Percentiles rank a stretch among this genome's conserved stretches.
Conservation (phyloP, 2,329 filamentous ascomycete genomes). For the Atkinsonella hypoxylon region DNA sequence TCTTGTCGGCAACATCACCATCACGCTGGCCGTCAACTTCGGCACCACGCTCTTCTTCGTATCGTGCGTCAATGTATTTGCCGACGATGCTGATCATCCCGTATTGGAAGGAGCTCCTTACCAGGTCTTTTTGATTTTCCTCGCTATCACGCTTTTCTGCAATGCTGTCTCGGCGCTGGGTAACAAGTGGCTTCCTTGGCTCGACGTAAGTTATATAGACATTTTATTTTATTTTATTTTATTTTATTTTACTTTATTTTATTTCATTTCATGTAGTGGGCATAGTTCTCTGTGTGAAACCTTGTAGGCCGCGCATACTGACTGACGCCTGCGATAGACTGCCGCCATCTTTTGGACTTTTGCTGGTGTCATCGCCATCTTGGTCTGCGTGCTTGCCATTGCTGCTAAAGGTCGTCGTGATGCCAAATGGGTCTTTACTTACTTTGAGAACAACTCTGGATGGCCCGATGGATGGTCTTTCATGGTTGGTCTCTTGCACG, state of each 20-base stretch:
- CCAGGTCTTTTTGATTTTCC: conserved; percentile 61
- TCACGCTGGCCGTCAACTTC: conserved; percentile 73
- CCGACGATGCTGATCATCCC: conserved; percentile 28
- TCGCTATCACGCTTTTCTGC: conserved; percentile 52
- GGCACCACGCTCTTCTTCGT: conserved; percentile 57
- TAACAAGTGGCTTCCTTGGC: conserved; percentile 52
- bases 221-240: neutral
- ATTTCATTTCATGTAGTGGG: too few relatives aligned
- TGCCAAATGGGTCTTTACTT: conserved; percentile 52
- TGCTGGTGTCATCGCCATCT: conserved; percentile 53
- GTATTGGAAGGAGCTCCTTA: conserved; percentile 41
- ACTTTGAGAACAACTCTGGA: conserved; percentile 56
- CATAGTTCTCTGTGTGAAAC: conserved; percentile 5
- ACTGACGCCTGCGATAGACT: conserved; percentile 27
- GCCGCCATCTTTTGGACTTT: conserved; percentile 68
- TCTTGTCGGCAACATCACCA: conserved; percentile 69
- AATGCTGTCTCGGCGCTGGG: conserved; percentile 54
- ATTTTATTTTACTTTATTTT: neutral
- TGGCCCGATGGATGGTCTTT: conserved; percentile 64
- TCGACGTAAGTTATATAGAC: conserved; percentile 50
- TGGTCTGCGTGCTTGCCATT: conserved; percentile 49
- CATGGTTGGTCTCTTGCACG: conserved; percentile 59
- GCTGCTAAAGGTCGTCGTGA: conserved; percentile 56
- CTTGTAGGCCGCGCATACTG: neutral
- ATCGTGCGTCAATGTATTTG: conserved; percentile 44